These are phyloP conservation scores for Aureobasidium lini DNA, from an alignment of 2,329 filamentous ascomycete species.

Conservation along the genomic window DNA sequence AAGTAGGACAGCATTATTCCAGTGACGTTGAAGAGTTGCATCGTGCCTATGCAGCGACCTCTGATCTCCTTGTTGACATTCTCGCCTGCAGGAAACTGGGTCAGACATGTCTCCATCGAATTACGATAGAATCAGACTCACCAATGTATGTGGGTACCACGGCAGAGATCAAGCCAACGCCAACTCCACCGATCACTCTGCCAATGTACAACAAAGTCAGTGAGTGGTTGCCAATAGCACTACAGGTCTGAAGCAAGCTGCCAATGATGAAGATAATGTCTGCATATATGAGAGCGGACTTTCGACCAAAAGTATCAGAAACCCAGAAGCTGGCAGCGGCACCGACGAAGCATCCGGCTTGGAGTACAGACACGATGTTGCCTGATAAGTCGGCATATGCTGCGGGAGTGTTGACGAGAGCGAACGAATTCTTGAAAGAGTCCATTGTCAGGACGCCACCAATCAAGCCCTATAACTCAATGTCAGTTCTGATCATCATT, in stretches of 20 bases:
- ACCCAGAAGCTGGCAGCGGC: slow-evolving; percentile 36
- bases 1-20: slow-evolving; percentile 46
- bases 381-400: slow-evolving; percentile 35
- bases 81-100: slow-evolving; percentile 29
- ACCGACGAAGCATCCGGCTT: slow-evolving; percentile 40
- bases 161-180: slow-evolving; percentile 35
- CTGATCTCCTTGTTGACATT: slow-evolving; percentile 34
- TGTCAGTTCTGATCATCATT: background rate
- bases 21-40: slow-evolving; percentile 31
- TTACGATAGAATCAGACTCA: slow-evolving; percentile 26
- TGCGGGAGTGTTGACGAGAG: slow-evolving; percentile 26
- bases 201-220: slow-evolving; percentile 36
- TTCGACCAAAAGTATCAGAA: slow-evolving; percentile 35
- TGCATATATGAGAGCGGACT: slow-evolving; percentile 34
- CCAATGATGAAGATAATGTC: slow-evolving; percentile 37
- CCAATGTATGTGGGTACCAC: slow-evolving; percentile 38
- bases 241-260: slow-evolving; percentile 34
- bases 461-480: slow-evolving; percentile 18
- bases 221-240: slow-evolving; percentile 28
- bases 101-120: slow-evolving; percentile 27
- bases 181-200: slow-evolving; percentile 37
- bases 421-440: slow-evolving; percentile 36
- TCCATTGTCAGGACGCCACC: slow-evolving; percentile 37
- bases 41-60: slow-evolving; percentile 24
- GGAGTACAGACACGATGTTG: slow-evolving; percentile 38